Conservation (phyloP, 1,284 basidiomycete species). For the Hortiboletus rubellus region DNA sequence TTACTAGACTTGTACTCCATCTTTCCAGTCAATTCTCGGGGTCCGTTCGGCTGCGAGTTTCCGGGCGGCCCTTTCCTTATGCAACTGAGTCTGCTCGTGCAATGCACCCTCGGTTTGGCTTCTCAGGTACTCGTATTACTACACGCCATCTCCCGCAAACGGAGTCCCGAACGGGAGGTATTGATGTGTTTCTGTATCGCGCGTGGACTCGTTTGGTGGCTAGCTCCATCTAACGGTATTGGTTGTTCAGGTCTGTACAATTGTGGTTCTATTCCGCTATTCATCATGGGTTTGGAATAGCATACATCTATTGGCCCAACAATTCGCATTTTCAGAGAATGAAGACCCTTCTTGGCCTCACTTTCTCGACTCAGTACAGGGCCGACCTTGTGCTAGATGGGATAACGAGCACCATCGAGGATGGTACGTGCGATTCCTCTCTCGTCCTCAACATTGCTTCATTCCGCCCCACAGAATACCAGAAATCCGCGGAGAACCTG, state of each 20-base stretch:
- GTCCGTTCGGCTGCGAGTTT: slow-evolving; percentile 34
- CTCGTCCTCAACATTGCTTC: background rate
- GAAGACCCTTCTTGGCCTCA: slow-evolving; percentile 38
- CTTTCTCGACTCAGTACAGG: slow-evolving; percentile 38
- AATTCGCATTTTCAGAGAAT: slow-evolving; percentile 40
- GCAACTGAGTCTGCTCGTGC: slow-evolving; percentile 19
- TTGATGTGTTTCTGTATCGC: slow-evolving; percentile 29
- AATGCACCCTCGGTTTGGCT: slow-evolving; percentile 29
- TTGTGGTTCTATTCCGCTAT: background rate
- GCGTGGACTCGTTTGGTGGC: slow-evolving; percentile 30
- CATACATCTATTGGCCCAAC: slow-evolving; percentile 44
- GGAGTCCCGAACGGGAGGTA: slow-evolving; percentile 28
- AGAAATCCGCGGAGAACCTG: slow-evolving; percentile 31
- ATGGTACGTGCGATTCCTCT: slow-evolving; percentile 24
- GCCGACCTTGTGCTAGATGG: slow-evolving; percentile 42
- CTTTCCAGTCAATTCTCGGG: slow-evolving; percentile 14
- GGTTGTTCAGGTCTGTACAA: slow-evolving; percentile 35
- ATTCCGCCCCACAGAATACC: slow-evolving; percentile 36
- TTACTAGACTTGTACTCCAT: slow-evolving; percentile 16
- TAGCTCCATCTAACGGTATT: slow-evolving; percentile 36
- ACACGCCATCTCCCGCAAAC: slow-evolving; percentile 25
- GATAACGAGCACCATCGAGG: slow-evolving; percentile 26
- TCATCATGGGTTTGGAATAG: slow-evolving; percentile 22
- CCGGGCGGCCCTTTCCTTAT: slow-evolving; percentile 38
- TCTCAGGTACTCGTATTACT: slow-evolving; percentile 33